These are phyloP conservation scores for Diatrype stigma DNA, from an alignment of 2,329 filamentous ascomycete genomes.

Conservation along the genomic window DNA sequence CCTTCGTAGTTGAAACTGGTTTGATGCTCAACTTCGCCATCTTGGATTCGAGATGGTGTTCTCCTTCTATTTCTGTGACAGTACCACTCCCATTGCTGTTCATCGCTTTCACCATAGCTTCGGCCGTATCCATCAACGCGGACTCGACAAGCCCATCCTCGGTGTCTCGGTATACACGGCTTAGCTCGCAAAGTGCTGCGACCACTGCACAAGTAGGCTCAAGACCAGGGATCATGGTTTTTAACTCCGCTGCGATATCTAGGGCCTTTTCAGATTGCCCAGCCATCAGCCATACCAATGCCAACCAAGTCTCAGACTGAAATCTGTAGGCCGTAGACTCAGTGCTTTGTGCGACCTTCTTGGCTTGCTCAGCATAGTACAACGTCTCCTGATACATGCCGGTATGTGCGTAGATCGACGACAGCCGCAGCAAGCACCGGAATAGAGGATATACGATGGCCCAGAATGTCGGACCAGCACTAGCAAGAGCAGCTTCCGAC, in stretches of 20 bases:
- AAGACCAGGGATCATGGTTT: constrained; percentile 44
- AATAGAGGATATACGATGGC: constrained; percentile 70
- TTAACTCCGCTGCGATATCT: constrained; percentile 49
- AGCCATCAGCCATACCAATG: constrained; percentile 52
- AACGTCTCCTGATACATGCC: constrained; percentile 85
- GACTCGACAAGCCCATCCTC: constrained; percentile 40
- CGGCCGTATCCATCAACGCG: constrained; percentile 44
- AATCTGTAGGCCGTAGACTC: constrained; percentile 56
- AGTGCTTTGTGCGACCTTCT: constrained; percentile 69
- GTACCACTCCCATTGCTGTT: constrained; percentile 15
- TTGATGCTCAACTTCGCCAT: constrained; percentile 32
- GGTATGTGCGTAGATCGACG: constrained; percentile 73
- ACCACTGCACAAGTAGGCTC: constrained; percentile 41
- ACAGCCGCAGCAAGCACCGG: constrained; percentile 67
- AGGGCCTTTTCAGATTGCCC: constrained; percentile 56
- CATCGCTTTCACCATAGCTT: constrained; percentile 39
- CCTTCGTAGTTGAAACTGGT: constrained; percentile 21
- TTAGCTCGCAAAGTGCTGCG: constrained; percentile 50
- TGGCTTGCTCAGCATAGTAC: constrained; percentile 81
- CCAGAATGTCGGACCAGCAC: constrained; percentile 71
- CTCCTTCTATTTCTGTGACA: constrained; percentile 4
- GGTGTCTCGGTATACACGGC: constrained; percentile 50
- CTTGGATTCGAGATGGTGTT: constrained; percentile 31
- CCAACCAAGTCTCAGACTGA: constrained; percentile 51
- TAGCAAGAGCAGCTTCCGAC: constrained; percentile 14